These are phyloP conservation scores for Termitomyces bulborhizus DNA, from an alignment of 768 basidiomycete genomes.

Conservation along the genomic window DNA sequence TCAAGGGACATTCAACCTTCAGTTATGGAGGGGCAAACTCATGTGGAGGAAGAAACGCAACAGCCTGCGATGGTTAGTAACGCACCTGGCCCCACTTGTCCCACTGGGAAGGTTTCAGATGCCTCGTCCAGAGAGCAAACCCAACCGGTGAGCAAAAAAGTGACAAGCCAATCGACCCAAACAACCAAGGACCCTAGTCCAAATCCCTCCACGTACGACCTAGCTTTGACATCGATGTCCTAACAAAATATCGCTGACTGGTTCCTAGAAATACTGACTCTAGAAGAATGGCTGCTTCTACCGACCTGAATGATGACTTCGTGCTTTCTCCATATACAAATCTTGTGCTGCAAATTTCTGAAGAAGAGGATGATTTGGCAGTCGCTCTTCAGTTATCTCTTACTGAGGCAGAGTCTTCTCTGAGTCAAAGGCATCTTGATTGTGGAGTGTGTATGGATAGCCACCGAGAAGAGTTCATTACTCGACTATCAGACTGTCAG, in stretches of 20 bases:
- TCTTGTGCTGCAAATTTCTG: background rate
- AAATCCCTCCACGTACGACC: background rate
- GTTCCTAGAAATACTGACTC: background rate
- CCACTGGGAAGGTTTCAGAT: background rate
- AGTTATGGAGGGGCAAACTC: background rate
- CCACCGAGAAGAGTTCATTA: conserved; percentile 18
- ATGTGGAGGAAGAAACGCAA: background rate
- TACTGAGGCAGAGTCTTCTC: background rate
- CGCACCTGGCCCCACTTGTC: background rate
- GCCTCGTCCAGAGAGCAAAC: background rate
- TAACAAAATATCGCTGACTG: background rate
- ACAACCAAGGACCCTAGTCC: background rate
- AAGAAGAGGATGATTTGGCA: background rate
- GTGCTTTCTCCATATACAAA: background rate
- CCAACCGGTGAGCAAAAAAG: background rate
- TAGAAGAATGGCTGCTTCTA: no score
- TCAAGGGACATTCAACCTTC: background rate
- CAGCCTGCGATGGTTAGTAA: background rate
- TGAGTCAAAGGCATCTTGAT: background rate
- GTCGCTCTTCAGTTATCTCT: background rate
- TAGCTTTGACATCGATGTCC: background rate
- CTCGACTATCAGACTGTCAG: conserved; percentile 25
- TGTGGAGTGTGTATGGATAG: conserved; percentile 56
- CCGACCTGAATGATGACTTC: background rate
- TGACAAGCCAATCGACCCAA: background rate